Conservation (phyloP, 257 asterid species). For the Craterostigma plantagineum region DNA sequence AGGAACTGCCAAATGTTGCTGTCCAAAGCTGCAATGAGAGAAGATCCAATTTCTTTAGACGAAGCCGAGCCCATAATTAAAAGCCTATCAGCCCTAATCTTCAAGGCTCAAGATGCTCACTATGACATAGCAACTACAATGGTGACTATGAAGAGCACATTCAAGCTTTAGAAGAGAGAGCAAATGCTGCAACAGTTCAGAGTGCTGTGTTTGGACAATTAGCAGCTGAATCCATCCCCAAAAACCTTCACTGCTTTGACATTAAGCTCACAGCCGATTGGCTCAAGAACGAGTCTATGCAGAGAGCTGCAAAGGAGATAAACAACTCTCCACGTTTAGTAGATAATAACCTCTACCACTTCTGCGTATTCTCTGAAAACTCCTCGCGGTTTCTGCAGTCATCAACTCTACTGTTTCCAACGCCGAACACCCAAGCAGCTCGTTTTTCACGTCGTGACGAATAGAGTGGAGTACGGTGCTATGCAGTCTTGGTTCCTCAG, state of each 20-base stretch:
- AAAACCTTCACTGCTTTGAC: slow-evolving; percentile 40
- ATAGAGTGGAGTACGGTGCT: slow-evolving; percentile 33
- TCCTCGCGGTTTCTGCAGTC: slow-evolving; percentile 45
- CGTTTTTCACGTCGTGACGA: slow-evolving; percentile 58
- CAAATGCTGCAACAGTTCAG: slow-evolving; percentile 36
- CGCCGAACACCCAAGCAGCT: slow-evolving; percentile 66
- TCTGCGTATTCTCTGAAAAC: slow-evolving; percentile 65
- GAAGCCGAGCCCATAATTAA: slow-evolving; percentile 54
- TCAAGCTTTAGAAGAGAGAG: slow-evolving; percentile 49
- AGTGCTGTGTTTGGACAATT: slow-evolving; percentile 42
- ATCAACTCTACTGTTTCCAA: slow-evolving; percentile 52
- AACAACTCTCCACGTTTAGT: slow-evolving; percentile 40
- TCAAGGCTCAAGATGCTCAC: slow-evolving; percentile 53
- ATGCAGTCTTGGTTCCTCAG: slow-evolving; percentile 64
- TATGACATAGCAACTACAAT: slow-evolving; percentile 64
- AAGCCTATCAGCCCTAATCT: slow-evolving; percentile 49
- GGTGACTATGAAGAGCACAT: slow-evolving; percentile 56
- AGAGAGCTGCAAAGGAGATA: slow-evolving; percentile 26
- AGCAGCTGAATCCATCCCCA: slow-evolving; percentile 47
- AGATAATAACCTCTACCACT: slow-evolving; percentile 59
- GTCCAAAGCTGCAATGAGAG: slow-evolving; percentile 53
- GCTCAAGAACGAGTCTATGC: slow-evolving; percentile 23
- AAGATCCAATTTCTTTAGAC: slow-evolving; percentile 37
- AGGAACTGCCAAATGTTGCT: slow-evolving; percentile 48
- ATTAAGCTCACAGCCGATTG: slow-evolving; percentile 46